Evolutionary conservation across 1,139 yeast species (phyloP).

Genomic region (Geotrichum aggregatum): DNA sequence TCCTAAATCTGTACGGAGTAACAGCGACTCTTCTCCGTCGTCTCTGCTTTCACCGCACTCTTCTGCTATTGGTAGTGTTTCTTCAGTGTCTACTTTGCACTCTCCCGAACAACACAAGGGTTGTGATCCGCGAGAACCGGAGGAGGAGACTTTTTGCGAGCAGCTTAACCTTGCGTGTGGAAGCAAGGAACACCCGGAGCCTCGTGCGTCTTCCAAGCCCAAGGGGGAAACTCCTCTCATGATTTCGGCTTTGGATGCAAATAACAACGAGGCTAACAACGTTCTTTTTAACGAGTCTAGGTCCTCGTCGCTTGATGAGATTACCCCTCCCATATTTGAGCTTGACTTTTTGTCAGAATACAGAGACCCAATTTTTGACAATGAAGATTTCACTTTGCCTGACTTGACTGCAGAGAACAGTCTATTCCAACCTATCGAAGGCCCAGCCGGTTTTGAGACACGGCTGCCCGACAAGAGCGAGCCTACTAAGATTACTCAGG

Average conservation of each 20-base stretch:
- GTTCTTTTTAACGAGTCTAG: background rate
- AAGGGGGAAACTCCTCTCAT: slow-evolving; percentile 23
- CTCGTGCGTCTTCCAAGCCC: slow-evolving; percentile 39
- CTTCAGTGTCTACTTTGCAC: slow-evolving; percentile 5
- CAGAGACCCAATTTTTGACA: slow-evolving; percentile 37
- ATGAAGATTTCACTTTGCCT: slow-evolving; percentile 36
- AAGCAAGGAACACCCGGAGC: slow-evolving; percentile 54
- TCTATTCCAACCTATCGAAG: slow-evolving; percentile 58
- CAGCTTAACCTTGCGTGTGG: slow-evolving; percentile 81
- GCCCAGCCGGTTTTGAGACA: background rate
- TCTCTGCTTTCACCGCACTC: slow-evolving; percentile 10
- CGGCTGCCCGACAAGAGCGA: slow-evolving; percentile 37
- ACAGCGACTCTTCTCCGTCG: slow-evolving; percentile 10
- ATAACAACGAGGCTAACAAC: background rate
- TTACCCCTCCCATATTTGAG: slow-evolving; percentile 32
- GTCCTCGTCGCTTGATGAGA: slow-evolving; percentile 10
- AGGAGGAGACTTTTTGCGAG: slow-evolving; percentile 60
- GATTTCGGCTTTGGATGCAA: slow-evolving; percentile 24
- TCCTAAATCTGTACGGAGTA: slow-evolving; percentile 1
- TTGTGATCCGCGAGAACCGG: slow-evolving; percentile 25
- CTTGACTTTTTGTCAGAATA: slow-evolving; percentile 37
- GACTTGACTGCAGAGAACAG: slow-evolving; percentile 56
- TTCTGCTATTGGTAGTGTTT: slow-evolving; percentile 8
- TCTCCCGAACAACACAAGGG: slow-evolving; percentile 4
- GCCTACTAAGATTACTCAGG: slow-evolving; percentile 34